Percentiles rank a stretch among this genome's conserved stretches.
Conservation (phyloP, 1,284 basidiomycete genomes). For the Ceratobasidium sp. region DNA sequence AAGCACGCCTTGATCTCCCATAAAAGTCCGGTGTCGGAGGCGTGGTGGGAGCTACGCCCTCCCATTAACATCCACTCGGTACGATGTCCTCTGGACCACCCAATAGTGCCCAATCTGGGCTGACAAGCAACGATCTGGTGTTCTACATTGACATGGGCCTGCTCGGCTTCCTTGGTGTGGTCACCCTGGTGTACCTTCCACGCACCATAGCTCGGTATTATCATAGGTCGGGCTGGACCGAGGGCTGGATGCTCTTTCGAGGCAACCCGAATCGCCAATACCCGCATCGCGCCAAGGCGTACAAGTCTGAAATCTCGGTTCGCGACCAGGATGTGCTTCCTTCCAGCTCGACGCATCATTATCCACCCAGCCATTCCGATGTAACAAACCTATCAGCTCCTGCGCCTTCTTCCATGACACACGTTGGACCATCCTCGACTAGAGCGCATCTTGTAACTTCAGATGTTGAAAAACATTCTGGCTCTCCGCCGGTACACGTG, state of each 20-base stretch:
- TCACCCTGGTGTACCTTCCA: conserved; percentile 6
- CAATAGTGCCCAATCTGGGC: background rate
- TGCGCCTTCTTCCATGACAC: background rate
- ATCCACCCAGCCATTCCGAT: background rate
- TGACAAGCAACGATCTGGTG: background rate
- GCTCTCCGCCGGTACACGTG: background rate
- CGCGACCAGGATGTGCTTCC: background rate
- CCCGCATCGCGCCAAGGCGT: background rate
- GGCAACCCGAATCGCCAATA: background rate
- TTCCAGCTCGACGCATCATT: background rate
- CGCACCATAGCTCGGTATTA: conserved; percentile 13
- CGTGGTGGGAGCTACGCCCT: too few relatives aligned
- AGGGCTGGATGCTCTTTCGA: conserved; percentile 11
- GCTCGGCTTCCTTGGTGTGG: conserved; percentile 3
- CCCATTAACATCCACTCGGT: too few relatives aligned
- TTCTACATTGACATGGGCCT: conserved; percentile 14
- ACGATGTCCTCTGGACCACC: too few relatives aligned
- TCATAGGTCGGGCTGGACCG: conserved; percentile 1
- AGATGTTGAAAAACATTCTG: background rate
- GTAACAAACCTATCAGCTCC: background rate
- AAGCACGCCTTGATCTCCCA: background rate
- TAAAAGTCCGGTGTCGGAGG: background rate
- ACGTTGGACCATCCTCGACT: background rate
- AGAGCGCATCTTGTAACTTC: background rate
- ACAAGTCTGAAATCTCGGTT: background rate